Evolutionary conservation across 2,329 filamentous ascomycete species (phyloP).

Genomic region (Didymellaceae sp.): DNA sequence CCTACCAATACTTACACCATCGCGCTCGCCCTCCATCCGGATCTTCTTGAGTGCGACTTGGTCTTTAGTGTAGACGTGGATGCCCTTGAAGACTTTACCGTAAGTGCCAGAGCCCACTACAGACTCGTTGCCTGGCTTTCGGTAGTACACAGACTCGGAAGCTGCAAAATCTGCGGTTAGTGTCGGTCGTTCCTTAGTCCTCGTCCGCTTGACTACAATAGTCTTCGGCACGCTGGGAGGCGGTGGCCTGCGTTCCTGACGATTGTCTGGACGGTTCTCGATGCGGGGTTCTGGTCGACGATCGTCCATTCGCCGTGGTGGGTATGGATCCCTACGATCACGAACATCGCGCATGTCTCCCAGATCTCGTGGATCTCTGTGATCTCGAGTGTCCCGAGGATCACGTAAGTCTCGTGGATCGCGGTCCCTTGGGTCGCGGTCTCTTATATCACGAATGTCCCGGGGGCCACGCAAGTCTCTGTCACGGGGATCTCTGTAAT

Average conservation of each 20-base stretch:
- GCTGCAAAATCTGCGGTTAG: conserved; percentile 74
- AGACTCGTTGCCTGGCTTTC: conserved; percentile 96
- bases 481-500: conserved; percentile 30
- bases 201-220: conserved; percentile 69
- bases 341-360: conserved; percentile 34
- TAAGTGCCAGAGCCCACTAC: conserved; percentile 96
- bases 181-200: conserved; percentile 73
- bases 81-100: conserved; percentile 92
- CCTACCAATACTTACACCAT: conserved; percentile 63
- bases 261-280: conserved; percentile 46
- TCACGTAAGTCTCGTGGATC: conserved; percentile 29
- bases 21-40: conserved; percentile 89
- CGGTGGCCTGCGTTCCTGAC: conserved; percentile 46
- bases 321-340: conserved; percentile 41
- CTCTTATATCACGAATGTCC: conserved; percentile 28
- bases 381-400: conserved; percentile 21
- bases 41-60: conserved; percentile 89
- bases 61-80: conserved; percentile 87
- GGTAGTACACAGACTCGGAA: conserved; percentile 90
- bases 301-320: conserved; percentile 36
- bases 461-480: conserved; percentile 23
- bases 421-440: conserved; percentile 32
- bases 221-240: conserved; percentile 54
- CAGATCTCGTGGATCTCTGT: conserved; percentile 26
- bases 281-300: conserved; percentile 30